Evolutionary conservation across 208 protist genomes (phyloP).

Genomic region (Lotmaria passim): DNA sequence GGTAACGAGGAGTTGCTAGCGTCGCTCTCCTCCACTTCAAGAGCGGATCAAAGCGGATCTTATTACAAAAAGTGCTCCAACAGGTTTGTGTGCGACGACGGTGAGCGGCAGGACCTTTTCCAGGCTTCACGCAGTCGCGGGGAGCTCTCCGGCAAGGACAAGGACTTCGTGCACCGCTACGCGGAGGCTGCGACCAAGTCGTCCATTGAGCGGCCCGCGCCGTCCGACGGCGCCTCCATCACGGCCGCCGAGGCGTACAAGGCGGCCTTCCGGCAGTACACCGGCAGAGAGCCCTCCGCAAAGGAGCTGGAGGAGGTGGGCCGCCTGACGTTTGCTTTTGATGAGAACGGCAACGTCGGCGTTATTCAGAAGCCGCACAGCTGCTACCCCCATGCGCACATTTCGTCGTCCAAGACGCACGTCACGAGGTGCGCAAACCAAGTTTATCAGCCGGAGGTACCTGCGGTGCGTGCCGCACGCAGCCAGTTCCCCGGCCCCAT

Average conservation of each 20-base stretch:
- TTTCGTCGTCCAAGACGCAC: conserved; percentile 63
- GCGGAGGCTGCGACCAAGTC: conserved; percentile 56
- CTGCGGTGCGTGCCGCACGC: conserved; percentile 66
- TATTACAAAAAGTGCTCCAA: conserved; percentile 73
- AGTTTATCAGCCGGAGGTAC: conserved; percentile 62
- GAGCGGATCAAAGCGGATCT: conserved; percentile 9
- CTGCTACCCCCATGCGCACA: conserved; percentile 79
- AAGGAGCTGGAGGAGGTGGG: conserved; percentile 81
- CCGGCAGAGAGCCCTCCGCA: conserved; percentile 61
- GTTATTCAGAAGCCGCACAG: conserved; percentile 84
- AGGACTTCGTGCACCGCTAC: conserved; percentile 87
- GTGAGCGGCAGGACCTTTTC: conserved; percentile 52
- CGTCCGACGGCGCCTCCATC: conserved; percentile 34
- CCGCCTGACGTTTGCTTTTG: conserved; percentile 71
- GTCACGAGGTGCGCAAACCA: conserved; percentile 59
- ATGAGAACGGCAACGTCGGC: conserved; percentile 74
- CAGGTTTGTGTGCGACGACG: conserved; percentile 22
- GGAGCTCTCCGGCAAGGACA: conserved; percentile 64
- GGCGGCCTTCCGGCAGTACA: conserved; percentile 75
- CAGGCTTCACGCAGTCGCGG: conserved; percentile 50
- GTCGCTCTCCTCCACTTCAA: conserved; percentile 1
- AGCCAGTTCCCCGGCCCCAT: conserved; percentile 83
- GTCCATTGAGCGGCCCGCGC: conserved; percentile 41
- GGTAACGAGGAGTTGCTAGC: conserved; percentile 27
- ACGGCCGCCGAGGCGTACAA: conserved; percentile 72